Evolutionary conservation across 1,139 yeast species (phyloP).

Genomic region (Candida sanyaensis): DNA sequence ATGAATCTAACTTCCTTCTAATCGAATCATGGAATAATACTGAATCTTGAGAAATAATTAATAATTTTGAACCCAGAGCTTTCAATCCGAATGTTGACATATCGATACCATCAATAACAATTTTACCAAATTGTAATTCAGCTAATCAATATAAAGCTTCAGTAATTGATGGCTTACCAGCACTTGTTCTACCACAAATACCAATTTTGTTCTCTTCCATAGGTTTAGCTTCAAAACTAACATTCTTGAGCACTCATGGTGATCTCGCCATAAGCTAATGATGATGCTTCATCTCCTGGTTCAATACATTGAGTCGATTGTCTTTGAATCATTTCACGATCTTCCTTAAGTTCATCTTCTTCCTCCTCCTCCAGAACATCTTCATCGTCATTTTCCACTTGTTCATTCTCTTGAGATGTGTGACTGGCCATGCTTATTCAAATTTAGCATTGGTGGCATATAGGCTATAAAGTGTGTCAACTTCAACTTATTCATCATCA

Average conservation of each 20-base stretch:
- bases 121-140: slow-evolving; percentile 55
- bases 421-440: slow-evolving; percentile 12
- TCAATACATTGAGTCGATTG: slow-evolving; percentile 17
- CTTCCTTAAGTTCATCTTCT: slow-evolving; percentile 22
- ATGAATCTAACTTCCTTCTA: slow-evolving; percentile 78
- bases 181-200: slow-evolving; percentile 81
- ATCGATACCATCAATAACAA: slow-evolving; percentile 62
- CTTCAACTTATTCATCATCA: slow-evolving; percentile 44
- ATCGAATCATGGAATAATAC: slow-evolving; percentile 84
- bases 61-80: slow-evolving; percentile 71
- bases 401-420: slow-evolving; percentile 19
- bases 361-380: slow-evolving; percentile 11
- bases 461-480: slow-evolving; percentile 42
- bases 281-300: slow-evolving; percentile 34
- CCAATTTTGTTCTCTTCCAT: slow-evolving; percentile 73
- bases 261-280: slow-evolving; percentile 71
- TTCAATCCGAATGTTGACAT: slow-evolving; percentile 69
- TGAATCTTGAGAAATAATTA: slow-evolving; percentile 95
- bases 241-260: slow-evolving; percentile 67
- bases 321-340: slow-evolving; percentile 20
- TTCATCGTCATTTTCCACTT: slow-evolving; percentile 23
- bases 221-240: slow-evolving; percentile 48
- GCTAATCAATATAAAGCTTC: slow-evolving; percentile 62
- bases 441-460: slow-evolving; percentile 41
- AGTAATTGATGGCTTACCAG: slow-evolving; percentile 74